Percentiles rank a stretch among this genome's conserved stretches.
Evolutionary conservation across 2,329 filamentous ascomycete species (phyloP).

Genomic region (Sordariomycetes sp.): DNA sequence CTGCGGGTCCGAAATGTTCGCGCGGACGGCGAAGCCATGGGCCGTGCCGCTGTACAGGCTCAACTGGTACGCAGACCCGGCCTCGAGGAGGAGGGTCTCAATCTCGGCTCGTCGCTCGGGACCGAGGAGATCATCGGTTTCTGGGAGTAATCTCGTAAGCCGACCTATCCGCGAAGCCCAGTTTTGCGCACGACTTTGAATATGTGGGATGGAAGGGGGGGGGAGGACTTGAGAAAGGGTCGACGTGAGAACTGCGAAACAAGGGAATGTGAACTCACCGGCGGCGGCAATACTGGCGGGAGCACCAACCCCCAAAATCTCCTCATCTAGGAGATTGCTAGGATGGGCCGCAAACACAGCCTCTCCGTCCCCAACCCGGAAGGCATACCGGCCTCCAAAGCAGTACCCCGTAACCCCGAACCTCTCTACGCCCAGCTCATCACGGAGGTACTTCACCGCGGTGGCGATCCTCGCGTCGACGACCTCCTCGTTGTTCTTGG

Average conservation of each 20-base stretch:
- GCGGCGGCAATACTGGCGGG: conserved; percentile 54
- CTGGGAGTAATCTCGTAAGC: conserved; percentile 16
- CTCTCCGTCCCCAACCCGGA: conserved; percentile 36
- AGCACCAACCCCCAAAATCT: conserved; percentile 38
- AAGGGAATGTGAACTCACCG: background rate
- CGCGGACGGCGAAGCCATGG: conserved; percentile 67
- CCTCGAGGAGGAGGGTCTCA: conserved; percentile 46
- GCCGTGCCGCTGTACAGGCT: conserved; percentile 56
- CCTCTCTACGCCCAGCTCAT: conserved; percentile 35
- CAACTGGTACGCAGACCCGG: conserved; percentile 52
- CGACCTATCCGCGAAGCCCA: background rate
- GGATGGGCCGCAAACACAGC: conserved; percentile 57
- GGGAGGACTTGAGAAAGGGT: background rate
- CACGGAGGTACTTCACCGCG: conserved; percentile 20
- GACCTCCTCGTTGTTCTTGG: conserved; percentile 14
- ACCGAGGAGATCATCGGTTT: conserved; percentile 50
- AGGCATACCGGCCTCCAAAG: conserved; percentile 41
- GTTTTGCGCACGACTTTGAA: background rate
- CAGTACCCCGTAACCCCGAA: conserved; percentile 54
- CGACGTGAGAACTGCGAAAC: background rate
- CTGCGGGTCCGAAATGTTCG: conserved; percentile 37
- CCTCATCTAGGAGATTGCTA: conserved; percentile 45
- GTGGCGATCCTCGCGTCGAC: conserved; percentile 11
- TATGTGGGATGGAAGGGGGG: background rate
- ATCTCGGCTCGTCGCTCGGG: conserved; percentile 41